A percentile compares a stretch with the other conserved stretches of the same genome.
These are phyloP conservation scores for Nadsonia fulvescens DNA, from an alignment of 805 yeast species.

Conservation along the genomic window DNA sequence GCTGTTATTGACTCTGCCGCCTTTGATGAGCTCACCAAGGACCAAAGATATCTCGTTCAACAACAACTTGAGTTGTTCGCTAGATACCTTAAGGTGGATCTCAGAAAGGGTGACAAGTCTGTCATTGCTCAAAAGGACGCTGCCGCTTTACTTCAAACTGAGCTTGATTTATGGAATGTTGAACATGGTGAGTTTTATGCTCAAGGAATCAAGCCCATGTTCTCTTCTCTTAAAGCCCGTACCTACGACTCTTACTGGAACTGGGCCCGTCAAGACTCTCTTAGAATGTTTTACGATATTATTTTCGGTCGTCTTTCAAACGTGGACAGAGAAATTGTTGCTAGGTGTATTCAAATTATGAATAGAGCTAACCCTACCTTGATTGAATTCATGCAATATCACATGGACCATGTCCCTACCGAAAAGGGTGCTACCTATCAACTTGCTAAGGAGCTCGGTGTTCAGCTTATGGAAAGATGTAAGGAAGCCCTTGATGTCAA, in stretches of 20 bases:
- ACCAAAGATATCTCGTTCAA: slow-evolving; percentile 48
- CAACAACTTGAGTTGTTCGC: slow-evolving; percentile 87
- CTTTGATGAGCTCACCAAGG: slow-evolving; percentile 61
- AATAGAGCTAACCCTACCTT: slow-evolving; percentile 88
- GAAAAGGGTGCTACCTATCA: slow-evolving; percentile 84
- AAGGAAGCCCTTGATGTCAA: slow-evolving; percentile 58
- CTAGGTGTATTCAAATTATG: slow-evolving; percentile 94
- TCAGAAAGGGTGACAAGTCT: slow-evolving; percentile 79
- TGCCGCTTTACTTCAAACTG: slow-evolving; percentile 63
- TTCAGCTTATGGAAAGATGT: slow-evolving; percentile 90
- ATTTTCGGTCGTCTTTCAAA: slow-evolving; percentile 83
- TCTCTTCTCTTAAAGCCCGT: slow-evolving; percentile 86
- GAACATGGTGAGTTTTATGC: slow-evolving; percentile 91
- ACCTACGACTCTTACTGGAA: slow-evolving; percentile 97
- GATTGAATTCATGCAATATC: slow-evolving; percentile 92
- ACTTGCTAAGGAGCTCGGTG: slow-evolving; percentile 78
- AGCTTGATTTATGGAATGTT: slow-evolving; percentile 80
- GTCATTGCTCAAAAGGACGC: slow-evolving; percentile 74
- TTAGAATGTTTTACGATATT: slow-evolving; percentile 86
- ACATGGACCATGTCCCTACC: slow-evolving; percentile 67
- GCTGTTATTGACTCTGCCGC: slow-evolving; percentile 92
- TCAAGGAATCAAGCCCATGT: slow-evolving; percentile 75
- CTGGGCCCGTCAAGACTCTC: slow-evolving; percentile 97
- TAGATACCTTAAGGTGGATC: slow-evolving; percentile 81
- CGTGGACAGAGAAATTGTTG: slow-evolving; percentile 88